Conservation (phyloP, 371 early-diverging fungal genomes). For the Mortierella sp. region DNA sequence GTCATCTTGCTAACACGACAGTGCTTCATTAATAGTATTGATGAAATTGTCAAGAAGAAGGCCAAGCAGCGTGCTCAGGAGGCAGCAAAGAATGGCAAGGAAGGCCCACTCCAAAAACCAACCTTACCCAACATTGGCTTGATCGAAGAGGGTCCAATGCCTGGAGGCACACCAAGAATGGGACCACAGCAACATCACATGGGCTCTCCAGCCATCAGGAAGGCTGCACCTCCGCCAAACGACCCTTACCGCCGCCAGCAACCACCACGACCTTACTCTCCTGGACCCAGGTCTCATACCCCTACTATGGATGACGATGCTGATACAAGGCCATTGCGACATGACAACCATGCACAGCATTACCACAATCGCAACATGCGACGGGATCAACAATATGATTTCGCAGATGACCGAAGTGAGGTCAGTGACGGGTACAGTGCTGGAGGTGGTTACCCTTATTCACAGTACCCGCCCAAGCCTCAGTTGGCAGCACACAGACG, state of each 20-base stretch:
- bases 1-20: no score
- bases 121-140: constrained; percentile 44
- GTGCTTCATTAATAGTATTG: constrained; percentile 37
- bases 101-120: constrained; percentile 36
- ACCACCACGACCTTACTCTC: constrained; percentile 47
- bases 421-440: constrained; percentile 43
- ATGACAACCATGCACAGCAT: constrained; percentile 49
- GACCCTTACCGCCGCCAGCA: constrained; percentile 49
- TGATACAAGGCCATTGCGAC: constrained; percentile 42
- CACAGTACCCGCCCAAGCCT: constrained; percentile 25
- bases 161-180: constrained; percentile 35
- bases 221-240: constrained; percentile 32
- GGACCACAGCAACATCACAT: constrained; percentile 29
- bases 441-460: constrained; percentile 26
- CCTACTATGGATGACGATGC: constrained; percentile 46
- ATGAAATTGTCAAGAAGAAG: constrained; percentile 52
- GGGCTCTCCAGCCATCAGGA: constrained; percentile 46
- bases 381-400: constrained; percentile 44
- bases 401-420: constrained; percentile 46
- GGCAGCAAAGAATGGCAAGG: constrained; percentile 44
- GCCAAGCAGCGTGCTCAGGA: constrained; percentile 42
- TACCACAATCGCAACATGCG: constrained; percentile 46
- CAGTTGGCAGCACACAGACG: constrained; percentile 29
- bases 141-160: constrained; percentile 33
- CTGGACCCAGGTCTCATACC: constrained; percentile 45